Conservation (phyloP, 2,329 filamentous ascomycete genomes). For the Talaromyces albobiverticillius region DNA sequence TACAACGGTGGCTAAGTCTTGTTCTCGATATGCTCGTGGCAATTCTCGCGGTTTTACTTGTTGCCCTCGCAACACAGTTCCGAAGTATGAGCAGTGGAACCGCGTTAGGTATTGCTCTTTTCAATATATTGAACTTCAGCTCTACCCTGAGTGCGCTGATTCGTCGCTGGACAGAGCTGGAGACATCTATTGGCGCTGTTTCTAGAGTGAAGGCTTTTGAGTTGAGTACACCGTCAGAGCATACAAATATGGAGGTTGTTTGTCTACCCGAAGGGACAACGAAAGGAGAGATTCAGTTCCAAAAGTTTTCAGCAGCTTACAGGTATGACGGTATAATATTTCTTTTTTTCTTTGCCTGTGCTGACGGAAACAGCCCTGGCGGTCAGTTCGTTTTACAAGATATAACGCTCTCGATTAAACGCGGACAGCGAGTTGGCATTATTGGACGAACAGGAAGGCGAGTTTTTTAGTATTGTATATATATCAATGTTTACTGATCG, state of each 20-base stretch:
- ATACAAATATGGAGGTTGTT: conserved; percentile 39
- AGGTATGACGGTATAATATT: conserved; percentile 24
- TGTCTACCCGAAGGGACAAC: conserved; percentile 42
- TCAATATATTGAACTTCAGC: conserved; percentile 54
- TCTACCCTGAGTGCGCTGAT: conserved; percentile 50
- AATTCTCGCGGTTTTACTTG: conserved; percentile 46
- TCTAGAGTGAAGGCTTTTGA: conserved; percentile 54
- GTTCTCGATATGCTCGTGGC: conserved; percentile 51
- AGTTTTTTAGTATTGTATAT: conserved; percentile 40
- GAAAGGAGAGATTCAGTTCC: conserved; percentile 42
- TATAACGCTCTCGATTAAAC: conserved; percentile 52
- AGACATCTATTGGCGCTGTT: conserved; percentile 58
- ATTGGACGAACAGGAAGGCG: conserved; percentile 76
- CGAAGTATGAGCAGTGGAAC: conserved; percentile 44
- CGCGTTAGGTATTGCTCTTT: conserved; percentile 51
- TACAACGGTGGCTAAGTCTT: conserved; percentile 58
- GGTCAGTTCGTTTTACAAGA: conserved; percentile 39
- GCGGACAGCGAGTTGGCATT: conserved; percentile 70
- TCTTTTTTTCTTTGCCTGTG: not conserved
- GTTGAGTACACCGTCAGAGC: conserved; percentile 42
- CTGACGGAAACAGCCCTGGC: conserved; percentile 17
- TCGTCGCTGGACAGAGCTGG: conserved; percentile 55
- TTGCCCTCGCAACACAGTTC: conserved; percentile 48
- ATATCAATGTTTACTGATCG: too few species aligned
- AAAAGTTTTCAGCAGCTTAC: conserved; percentile 43